Evolutionary conservation across 148 eudicot species (phyloP).

Genomic region (Bassia scoparia): DNA sequence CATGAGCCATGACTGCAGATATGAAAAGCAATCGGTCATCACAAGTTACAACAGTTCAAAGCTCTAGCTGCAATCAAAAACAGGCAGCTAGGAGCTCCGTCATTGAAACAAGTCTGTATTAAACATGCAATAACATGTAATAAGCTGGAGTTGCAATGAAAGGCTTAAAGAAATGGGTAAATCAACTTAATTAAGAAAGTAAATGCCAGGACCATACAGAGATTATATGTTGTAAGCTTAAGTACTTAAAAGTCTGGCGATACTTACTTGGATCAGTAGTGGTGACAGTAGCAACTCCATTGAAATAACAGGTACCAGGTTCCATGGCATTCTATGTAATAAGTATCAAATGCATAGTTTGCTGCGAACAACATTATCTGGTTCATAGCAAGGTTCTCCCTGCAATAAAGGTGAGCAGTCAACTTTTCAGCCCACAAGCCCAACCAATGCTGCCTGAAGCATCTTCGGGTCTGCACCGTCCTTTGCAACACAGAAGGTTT

Average conservation of each 20-base stretch:
- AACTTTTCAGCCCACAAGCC: slow-evolving; percentile 97
- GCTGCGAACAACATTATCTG: slow-evolving; percentile 78
- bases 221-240: neutral
- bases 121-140: too few relatives aligned
- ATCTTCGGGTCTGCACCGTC: slow-evolving; percentile 65
- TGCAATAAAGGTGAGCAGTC: slow-evolving; percentile 71
- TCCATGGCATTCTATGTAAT: slow-evolving; percentile 72
- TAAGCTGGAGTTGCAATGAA: too few relatives aligned
- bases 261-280: slow-evolving; percentile 81
- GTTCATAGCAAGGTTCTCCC: slow-evolving; percentile 74
- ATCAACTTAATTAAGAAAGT: too few relatives aligned
- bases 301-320: slow-evolving; percentile 81
- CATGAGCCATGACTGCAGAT: slow-evolving; percentile 80
- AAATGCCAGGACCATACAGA: too few relatives aligned
- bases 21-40: neutral
- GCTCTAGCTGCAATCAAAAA: neutral
- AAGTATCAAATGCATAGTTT: slow-evolving; percentile 75
- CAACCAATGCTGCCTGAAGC: slow-evolving; percentile 90
- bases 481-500: slow-evolving; percentile 77
- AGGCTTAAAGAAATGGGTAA: too few relatives aligned
- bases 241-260: neutral
- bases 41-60: neutral
- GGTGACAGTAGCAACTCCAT: slow-evolving; percentile 79
- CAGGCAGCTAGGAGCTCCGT: too few relatives aligned
- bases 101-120: too few relatives aligned